Evolutionary conservation across 495 filamentous ascomycete genomes (phyloP), one percentile per base, ranked within the genome.

Genomic region (Aspergillus homomorphus): DNA sequence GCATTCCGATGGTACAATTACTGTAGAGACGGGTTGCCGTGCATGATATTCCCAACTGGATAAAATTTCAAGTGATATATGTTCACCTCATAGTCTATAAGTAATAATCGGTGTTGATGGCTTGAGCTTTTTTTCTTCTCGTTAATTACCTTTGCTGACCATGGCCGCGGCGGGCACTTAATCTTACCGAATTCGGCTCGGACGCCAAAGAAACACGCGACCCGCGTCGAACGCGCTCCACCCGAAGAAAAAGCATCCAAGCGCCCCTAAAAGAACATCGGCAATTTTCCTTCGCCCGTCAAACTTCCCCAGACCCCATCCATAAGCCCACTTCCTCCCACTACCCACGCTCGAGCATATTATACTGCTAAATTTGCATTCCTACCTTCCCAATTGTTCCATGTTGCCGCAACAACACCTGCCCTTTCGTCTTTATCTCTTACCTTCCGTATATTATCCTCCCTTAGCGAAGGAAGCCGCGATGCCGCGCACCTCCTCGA

Each of bases 401-500:
- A 61, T 69, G 57, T 62, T 63, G 56, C 24, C 16, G 60, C 57
- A 56, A 59, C 44, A 60, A 52, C 62, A 54, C 63, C 56, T 48
- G 38, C 53, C n/a, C 22, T 49, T 38, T 54, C 53, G 53, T 48
- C 24, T 33, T 58, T 48, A 53, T 50, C 42, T 57, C 48, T 51
- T 42, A 51, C 22, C 44, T 19, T 52, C 33, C 38, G 3, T 42
- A 26, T 23, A 53, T 21, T 38, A 51, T 30, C 26, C 26, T 30
- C 26, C 26, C 26, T 4, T 38, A n/a, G 12, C 33, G 15, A 38
- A 58, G 61, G 68, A 70, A 70, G 62, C 43, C 56, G 62, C 70
- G 64, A 77, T 77, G 75, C 72, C 71, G 62, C 71, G 72, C 60
- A 61, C 67, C 26, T 63, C 64, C 53, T 53, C 72, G 28, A 62